Conservation (phyloP, 495 filamentous ascomycete genomes). For the Halenospora varia region DNA sequence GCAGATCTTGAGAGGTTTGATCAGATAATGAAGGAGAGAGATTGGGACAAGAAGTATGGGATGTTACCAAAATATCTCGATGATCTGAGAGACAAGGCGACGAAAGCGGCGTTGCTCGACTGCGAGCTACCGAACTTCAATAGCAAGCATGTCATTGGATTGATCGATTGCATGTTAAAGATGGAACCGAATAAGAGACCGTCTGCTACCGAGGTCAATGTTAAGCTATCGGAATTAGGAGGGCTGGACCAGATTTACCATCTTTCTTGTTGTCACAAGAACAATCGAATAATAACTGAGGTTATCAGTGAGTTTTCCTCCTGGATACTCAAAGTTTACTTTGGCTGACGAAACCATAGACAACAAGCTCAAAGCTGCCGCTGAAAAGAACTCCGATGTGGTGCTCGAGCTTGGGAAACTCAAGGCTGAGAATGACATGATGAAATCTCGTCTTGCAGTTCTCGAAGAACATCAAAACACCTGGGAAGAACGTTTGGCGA, state of each 20-base stretch:
- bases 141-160: constrained; percentile 30
- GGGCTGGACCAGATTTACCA: constrained; percentile 41
- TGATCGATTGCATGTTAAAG: constrained; percentile 33
- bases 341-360: constrained; percentile 1
- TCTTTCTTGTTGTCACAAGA: constrained; percentile 32
- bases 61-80: constrained; percentile 25
- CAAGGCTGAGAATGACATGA: constrained; percentile 17
- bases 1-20: constrained; percentile 35
- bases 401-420: background rate
- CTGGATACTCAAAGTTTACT: background rate
- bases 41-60: constrained; percentile 24
- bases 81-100: constrained; percentile 24
- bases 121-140: constrained; percentile 28
- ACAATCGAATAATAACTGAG: constrained; percentile 23
- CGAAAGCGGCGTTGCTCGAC: constrained; percentile 25
- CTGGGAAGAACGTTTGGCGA: constrained; percentile 4
- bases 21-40: constrained; percentile 26
- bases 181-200: constrained; percentile 25
- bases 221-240: constrained; percentile 32
- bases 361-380: background rate
- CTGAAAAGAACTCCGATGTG: constrained; percentile 1
- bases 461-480: constrained; percentile 20
- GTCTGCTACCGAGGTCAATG: constrained; percentile 27
- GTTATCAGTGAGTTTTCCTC: constrained; percentile 20
- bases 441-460: constrained; percentile 26